phyloP scores from a whole-genome alignment of 306 rosid genomes.

The Pyrus communis region DNA sequence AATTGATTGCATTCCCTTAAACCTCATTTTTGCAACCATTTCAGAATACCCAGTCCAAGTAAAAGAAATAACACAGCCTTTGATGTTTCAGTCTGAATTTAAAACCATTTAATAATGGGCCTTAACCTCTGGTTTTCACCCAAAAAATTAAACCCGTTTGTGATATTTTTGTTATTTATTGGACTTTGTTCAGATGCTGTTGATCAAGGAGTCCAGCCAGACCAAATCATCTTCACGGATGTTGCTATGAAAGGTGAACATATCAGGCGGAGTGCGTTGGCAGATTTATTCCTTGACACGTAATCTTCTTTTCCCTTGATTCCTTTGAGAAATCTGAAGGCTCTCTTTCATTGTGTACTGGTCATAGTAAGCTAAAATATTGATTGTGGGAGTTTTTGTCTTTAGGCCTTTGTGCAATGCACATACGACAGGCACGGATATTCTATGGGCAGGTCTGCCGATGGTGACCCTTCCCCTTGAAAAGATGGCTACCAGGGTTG shows the following conservation, averaged over 20 bases:
- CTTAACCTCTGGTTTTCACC: neutral
- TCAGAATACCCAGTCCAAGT: neutral
- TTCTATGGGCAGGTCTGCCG: constrained; percentile 96
- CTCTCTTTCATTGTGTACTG: neutral
- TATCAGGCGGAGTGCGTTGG: constrained; percentile 86
- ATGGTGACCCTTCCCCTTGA: constrained; percentile 96
- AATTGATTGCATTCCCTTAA: too few relatives aligned
- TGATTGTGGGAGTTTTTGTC: constrained; percentile 10
- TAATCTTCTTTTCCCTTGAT: constrained; percentile 14
- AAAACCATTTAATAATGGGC: neutral
- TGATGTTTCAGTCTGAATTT: neutral
- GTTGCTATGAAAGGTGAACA: constrained; percentile 97
- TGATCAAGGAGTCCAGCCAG: constrained; percentile 84
- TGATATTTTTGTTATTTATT: constrained; percentile 5
- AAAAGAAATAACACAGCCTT: neutral
- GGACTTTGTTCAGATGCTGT: constrained; percentile 56
- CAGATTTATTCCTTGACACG: constrained; percentile 97
- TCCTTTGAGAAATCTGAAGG: neutral
- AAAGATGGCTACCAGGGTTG: constrained; percentile 99
- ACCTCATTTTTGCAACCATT: neutral
- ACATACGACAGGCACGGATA: constrained; percentile 96
- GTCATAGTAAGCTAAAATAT: neutral
- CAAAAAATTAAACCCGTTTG: neutral
- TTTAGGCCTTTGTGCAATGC: constrained; percentile 97
- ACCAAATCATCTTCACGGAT: constrained; percentile 92